Evolutionary conservation across 352 stramenopile species (phyloP).

Genomic region (Pythium chondricola): DNA sequence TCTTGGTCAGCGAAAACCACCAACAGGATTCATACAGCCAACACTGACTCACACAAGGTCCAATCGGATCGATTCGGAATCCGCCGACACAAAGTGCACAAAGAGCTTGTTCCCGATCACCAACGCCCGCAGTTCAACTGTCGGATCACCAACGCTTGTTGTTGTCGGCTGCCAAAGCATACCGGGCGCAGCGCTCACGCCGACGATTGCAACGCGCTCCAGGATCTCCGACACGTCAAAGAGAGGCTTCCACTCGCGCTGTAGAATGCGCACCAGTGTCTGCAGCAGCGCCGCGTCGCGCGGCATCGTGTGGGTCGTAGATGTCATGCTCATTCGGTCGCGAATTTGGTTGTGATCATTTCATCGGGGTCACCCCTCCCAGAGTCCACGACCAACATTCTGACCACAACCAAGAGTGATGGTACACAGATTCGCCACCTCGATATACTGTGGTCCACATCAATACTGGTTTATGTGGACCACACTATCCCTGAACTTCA

Average conservation of each 20-base stretch:
- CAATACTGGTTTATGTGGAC: too few relatives aligned
- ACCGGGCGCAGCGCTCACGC: slow-evolving; percentile 14
- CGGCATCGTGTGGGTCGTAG: slow-evolving; percentile 4
- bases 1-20: neutral
- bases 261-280: slow-evolving; percentile 8
- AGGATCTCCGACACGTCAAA: neutral
- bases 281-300: slow-evolving; percentile 14
- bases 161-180: neutral
- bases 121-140: slow-evolving; percentile 16
- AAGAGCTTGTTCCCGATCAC: slow-evolving; percentile 20
- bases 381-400: too few relatives aligned
- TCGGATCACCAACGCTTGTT: neutral
- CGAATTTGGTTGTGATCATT: too few relatives aligned
- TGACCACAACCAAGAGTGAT: too few relatives aligned
- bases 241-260: slow-evolving; percentile 1
- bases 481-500: neutral
- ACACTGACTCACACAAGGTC: slow-evolving; percentile 10
- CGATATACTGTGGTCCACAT: too few relatives aligned
- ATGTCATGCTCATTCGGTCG: too few relatives aligned
- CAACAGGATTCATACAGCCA: neutral
- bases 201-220: slow-evolving; percentile 2
- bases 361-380: too few relatives aligned
- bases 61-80: slow-evolving; percentile 8
- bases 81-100: slow-evolving; percentile 15
- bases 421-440: too few relatives aligned